Evolutionary conservation across 2,329 filamentous ascomycete species (phyloP).

Genomic region (Aureobasidium sp.): DNA sequence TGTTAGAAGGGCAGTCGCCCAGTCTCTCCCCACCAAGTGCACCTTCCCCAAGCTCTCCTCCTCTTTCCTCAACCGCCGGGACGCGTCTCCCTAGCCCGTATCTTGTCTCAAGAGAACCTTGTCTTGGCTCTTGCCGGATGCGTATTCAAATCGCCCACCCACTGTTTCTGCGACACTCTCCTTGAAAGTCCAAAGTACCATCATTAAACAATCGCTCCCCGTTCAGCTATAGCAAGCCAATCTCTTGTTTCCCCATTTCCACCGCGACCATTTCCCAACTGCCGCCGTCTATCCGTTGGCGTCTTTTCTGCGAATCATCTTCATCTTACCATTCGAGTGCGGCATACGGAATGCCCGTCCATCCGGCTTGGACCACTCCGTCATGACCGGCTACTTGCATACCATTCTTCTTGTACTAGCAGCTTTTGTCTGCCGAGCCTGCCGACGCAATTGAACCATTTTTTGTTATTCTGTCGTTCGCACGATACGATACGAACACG

Average conservation of each 20-base stretch:
- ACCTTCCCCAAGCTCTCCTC: conserved; percentile 4
- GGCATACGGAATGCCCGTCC: not conserved
- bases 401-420: not conserved
- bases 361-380: not conserved
- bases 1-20: not conserved
- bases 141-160: not conserved
- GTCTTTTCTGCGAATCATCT: not conserved
- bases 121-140: not conserved
- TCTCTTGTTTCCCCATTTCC: conserved; percentile 11
- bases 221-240: conserved; percentile 11
- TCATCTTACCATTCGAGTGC: conserved; percentile 1
- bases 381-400: not conserved
- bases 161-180: not conserved
- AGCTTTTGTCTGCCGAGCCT: not conserved
- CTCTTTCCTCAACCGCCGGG: conserved; percentile 4
- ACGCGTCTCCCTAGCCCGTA: not conserved
- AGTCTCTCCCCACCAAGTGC: conserved; percentile 6
- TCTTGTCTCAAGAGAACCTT: conserved; percentile 1
- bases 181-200: not conserved
- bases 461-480: not conserved
- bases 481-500: conserved; percentile 5
- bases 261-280: conserved; percentile 2
- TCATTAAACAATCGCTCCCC: not conserved
- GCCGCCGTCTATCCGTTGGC: conserved; percentile 10
- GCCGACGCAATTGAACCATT: not conserved